Base-by-base conservation (phyloP, 805 yeast species). In the Schwanniomyces sp. region DNA sequence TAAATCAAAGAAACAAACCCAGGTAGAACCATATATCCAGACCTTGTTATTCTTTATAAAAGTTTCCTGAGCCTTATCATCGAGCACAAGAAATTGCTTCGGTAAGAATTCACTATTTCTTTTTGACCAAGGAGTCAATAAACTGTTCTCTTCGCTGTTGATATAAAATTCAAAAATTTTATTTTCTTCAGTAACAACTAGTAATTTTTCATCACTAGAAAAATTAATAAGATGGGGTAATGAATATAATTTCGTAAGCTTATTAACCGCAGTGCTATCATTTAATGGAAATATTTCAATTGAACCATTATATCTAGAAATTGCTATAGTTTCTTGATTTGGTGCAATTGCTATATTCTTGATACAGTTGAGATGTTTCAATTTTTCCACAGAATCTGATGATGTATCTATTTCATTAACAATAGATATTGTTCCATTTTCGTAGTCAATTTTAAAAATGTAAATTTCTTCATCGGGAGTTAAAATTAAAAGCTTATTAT, bases 1-100 rank as follows among this genome's bases (percentile, higher is more conserved):
- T 53, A 88, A 66, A 63, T 92, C 92, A 43, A 92, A 77, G 62
- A 79, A 87, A 4, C 86, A 79, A 12, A 91, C 54, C 96, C 96
- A 92, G 44, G 80, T 80, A 17, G 87, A 76, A 1, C 97, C 96
- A 80, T 88, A 91, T n/a, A 90, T 67, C 97, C 97, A 92, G 12
- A 86, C 69, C 47, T 80, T 74, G 29, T 69, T 58, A 29, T 68
- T 65, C 21, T 38, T 43, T 12, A 63, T 59, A 59, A 87, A 88
- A 10, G 88, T 64, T 12, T 96, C 97, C 49, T 80, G 76, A 46
- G 95, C 84, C 56, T 85, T 83, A 48, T 87, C 92, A 14, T 78
- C 79, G 45, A 79, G 70, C 2, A 72, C 63, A 14, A 75, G 60
- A 51, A 86, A 83, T 51, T 82, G 81, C 32, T 72, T 72, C 1